Conservation (phyloP, 371 early-diverging fungal genomes). For the Lichtheimia ramosa region DNA sequence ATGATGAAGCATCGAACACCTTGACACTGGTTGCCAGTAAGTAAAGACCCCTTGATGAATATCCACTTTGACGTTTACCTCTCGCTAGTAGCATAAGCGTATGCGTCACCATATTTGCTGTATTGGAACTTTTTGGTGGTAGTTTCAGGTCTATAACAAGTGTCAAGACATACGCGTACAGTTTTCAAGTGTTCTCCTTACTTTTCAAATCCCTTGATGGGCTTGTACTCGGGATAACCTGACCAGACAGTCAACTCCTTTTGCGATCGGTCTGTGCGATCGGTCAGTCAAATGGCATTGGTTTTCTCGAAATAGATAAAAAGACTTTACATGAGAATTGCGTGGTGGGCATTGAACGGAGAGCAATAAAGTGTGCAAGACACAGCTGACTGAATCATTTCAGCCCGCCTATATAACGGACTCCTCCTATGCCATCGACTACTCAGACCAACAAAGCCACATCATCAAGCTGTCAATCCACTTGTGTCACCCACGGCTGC, state of each 20-base stretch:
- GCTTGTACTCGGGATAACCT: conserved; percentile 59
- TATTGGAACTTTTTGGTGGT: conserved; percentile 73
- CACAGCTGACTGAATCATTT: too few relatives aligned
- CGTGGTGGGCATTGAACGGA: conserved; percentile 20
- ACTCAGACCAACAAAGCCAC: too few relatives aligned
- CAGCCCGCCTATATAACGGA: too few relatives aligned
- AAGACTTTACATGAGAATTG: conserved; percentile 59
- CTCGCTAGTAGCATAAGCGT: conserved; percentile 77
- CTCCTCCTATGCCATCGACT: too few relatives aligned
- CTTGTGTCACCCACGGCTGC: background rate
- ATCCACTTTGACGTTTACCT: conserved; percentile 38
- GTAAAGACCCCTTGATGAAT: background rate
- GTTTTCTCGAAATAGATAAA: background rate
- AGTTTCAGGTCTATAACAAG: conserved; percentile 52
- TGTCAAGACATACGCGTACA: background rate
- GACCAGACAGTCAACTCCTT: conserved; percentile 65
- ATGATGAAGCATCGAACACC: conserved; percentile 69
- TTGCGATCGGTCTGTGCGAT: conserved; percentile 59
- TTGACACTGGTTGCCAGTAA: conserved; percentile 53
- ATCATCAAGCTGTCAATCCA: too few relatives aligned
- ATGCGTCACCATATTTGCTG: conserved; percentile 77
- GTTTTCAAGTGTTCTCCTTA: conserved; percentile 14
- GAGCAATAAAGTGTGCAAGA: too few relatives aligned
- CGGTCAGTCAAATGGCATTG: background rate
- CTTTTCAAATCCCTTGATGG: conserved; percentile 53